Evolutionary conservation across 306 rosid species (phyloP).

Genomic region (Cicer cuneatum): DNA sequence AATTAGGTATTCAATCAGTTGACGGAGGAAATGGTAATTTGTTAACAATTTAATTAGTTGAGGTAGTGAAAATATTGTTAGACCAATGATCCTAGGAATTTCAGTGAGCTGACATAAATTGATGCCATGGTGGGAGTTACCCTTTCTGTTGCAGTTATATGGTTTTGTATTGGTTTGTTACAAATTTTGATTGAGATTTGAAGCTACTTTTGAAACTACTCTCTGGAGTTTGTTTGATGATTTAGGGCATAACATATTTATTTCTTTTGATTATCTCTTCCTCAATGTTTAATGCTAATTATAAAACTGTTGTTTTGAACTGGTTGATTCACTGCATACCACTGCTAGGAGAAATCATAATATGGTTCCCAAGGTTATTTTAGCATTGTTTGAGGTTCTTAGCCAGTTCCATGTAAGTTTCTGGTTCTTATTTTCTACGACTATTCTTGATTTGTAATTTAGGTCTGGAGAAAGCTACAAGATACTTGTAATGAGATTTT

Average conservation of each 20-base stretch:
- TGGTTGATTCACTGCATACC: constrained; percentile 8
- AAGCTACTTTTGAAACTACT: not conserved
- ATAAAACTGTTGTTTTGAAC: constrained; percentile 30
- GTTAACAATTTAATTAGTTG: too few relatives aligned
- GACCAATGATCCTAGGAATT: not conserved
- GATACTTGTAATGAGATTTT: constrained; percentile 64
- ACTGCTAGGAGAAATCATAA: constrained; percentile 17
- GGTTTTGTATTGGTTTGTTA: not conserved
- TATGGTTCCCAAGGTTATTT: constrained; percentile 23
- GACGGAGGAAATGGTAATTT: too few relatives aligned
- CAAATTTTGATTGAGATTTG: constrained; percentile 4
- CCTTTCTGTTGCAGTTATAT: constrained; percentile 5
- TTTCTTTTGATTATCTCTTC: constrained; percentile 14
- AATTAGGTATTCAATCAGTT: too few relatives aligned
- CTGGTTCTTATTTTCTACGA: constrained; percentile 29
- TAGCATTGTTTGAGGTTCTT: constrained; percentile 22
- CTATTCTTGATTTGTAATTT: constrained; percentile 37
- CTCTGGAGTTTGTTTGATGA: constrained; percentile 16
- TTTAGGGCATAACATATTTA: constrained; percentile 18
- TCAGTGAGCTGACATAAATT: not conserved
- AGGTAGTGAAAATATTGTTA: not conserved
- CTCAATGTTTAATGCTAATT: constrained; percentile 32
- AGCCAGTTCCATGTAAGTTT: constrained; percentile 15
- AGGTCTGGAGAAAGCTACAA: constrained; percentile 89
- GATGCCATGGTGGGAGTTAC: not conserved